Evolutionary conservation across 1,284 basidiomycete species (phyloP), one percentile per base, ranked within the genome.

Genomic region (Acaromyces ingoldii): DNA sequence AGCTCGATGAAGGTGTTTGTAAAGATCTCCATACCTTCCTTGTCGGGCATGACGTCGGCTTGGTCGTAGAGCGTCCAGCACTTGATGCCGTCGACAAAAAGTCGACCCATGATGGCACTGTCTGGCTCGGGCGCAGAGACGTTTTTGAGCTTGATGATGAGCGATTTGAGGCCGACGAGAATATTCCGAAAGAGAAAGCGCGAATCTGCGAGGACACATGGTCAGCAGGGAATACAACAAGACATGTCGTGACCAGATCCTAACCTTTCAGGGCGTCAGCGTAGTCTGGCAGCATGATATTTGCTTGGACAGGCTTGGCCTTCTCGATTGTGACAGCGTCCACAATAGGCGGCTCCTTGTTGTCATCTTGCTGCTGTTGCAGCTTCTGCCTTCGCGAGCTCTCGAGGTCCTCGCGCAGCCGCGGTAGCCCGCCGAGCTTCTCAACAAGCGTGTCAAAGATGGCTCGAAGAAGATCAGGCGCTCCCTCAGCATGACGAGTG

Each of bases 141-240:
- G 72, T 87, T 88, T 62, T 87, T 87, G 58, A 97, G 80, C 22
- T 85, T 84, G 24, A 81, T 80, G 10, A 98, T 81, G 58, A 88
- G 84, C 1, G 87, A 85, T 49, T 92, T 87, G 76, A 96, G 87
- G 5, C 89, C 91, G 64, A 91, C 91, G 13, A 96, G 81, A 42
- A 98, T 81, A 13, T 91, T 89, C 58, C 91, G 86, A 76, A 91
- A 88, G 21, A 98, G 80, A 55, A 86, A 82, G 33, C 91, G 86
- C 36, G 86, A 87, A 41, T 67, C 76, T 47, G 24, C 6, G 6
- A 40, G 6, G 15, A 40, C 19, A 40, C 19, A 25, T n/a, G 7
- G 6, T 13, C 13, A 34, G 33, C 13, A 34, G 19, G 33, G 19
- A n/a, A 34, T 13, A 34, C 13, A 34, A 13, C 13, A 34, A 34